Conservation (phyloP, 371 early-diverging fungal genomes). For the Neoconidiobolus thromboides region DNA sequence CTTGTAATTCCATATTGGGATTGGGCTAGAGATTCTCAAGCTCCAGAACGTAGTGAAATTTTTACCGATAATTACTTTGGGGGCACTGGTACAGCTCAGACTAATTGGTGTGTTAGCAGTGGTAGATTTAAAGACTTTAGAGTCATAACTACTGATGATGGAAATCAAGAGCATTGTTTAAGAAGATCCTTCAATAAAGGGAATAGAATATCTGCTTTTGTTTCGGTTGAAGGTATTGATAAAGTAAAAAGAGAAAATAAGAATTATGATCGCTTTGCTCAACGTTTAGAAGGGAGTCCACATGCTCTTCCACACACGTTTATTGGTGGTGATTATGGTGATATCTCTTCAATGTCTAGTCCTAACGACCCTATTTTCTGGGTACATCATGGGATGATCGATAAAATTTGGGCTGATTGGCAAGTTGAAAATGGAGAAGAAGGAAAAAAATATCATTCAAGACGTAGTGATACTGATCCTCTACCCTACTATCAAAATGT, state of each 20-base stretch:
- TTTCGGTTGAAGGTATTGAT: background rate
- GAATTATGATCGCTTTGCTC: background rate
- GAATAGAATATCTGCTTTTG: background rate
- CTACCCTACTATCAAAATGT: background rate
- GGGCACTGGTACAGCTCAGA: background rate
- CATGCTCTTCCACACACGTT: slow-evolving; percentile 4
- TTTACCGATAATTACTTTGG: background rate
- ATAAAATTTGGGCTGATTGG: slow-evolving; percentile 5
- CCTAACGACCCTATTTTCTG: slow-evolving; percentile 7
- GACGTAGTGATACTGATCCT: background rate
- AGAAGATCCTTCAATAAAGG: background rate
- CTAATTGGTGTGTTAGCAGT: background rate
- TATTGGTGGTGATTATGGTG: background rate
- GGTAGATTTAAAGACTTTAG: background rate
- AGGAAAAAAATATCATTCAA: background rate
- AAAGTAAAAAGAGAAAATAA: background rate
- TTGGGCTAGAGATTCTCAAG: background rate
- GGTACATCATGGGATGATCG: slow-evolving; percentile 6
- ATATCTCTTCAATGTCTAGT: slow-evolving; percentile 1
- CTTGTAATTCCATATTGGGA: slow-evolving; percentile 5
- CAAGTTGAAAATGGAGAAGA: background rate
- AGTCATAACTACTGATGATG: background rate
- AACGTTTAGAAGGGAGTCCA: background rate
- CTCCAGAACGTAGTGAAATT: background rate
- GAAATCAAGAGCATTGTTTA: background rate